Percentiles rank a stretch among this genome's conserved stretches.
Evolutionary conservation across 2,329 filamentous ascomycete genomes (phyloP).

Genomic region (Claviceps arundinis): DNA sequence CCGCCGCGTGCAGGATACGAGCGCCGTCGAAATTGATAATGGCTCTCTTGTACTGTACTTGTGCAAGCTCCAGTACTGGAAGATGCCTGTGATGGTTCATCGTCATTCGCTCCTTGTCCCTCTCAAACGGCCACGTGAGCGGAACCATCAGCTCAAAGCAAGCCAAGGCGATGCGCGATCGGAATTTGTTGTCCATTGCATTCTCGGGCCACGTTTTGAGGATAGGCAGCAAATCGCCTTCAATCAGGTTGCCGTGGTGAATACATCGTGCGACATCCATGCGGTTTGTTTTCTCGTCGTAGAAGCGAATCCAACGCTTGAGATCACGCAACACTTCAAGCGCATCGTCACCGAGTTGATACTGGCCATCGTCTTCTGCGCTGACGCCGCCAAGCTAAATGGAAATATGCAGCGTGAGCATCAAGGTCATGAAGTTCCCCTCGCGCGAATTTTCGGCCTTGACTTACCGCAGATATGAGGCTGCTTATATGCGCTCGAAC

Average conservation of each 20-base stretch:
- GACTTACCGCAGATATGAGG: slow-evolving; percentile 77
- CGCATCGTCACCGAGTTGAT: slow-evolving; percentile 86
- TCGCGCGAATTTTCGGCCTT: slow-evolving; percentile 7
- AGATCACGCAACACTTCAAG: slow-evolving; percentile 84
- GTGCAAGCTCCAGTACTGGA: slow-evolving; percentile 76
- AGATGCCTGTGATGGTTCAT: slow-evolving; percentile 87
- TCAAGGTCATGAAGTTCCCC: not conserved
- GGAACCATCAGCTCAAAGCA: slow-evolving; percentile 86
- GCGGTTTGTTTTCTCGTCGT: slow-evolving; percentile 85
- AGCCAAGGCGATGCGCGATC: slow-evolving; percentile 66
- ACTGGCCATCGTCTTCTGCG: slow-evolving; percentile 65
- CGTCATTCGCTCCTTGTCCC: slow-evolving; percentile 67
- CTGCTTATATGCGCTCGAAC: slow-evolving; percentile 88
- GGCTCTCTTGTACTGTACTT: slow-evolving; percentile 78
- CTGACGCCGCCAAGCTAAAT: slow-evolving; percentile 70
- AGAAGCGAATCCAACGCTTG: slow-evolving; percentile 87
- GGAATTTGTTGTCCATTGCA: slow-evolving; percentile 58
- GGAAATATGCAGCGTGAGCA: not conserved
- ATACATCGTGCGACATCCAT: slow-evolving; percentile 91
- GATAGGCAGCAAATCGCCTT: slow-evolving; percentile 81
- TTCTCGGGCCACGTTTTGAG: slow-evolving; percentile 69
- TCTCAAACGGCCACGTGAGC: slow-evolving; percentile 85
- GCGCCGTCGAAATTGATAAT: slow-evolving; percentile 73
- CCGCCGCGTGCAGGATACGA: slow-evolving; percentile 64
- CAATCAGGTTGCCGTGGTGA: slow-evolving; percentile 82